Conservation (phyloP, 768 basidiomycete genomes). For the Hysterangium stoloniferum region DNA sequence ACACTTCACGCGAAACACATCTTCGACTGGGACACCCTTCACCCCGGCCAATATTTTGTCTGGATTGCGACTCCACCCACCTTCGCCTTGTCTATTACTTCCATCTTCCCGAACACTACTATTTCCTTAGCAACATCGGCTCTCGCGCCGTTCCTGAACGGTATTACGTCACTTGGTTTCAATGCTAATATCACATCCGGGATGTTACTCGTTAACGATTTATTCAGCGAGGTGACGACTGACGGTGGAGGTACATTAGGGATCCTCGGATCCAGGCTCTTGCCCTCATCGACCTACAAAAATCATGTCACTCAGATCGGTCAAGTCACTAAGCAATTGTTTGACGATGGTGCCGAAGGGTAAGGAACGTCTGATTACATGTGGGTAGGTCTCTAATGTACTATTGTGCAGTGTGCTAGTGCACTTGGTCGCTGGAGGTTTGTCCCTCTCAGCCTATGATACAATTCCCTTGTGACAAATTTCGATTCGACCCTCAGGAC, state of each 20-base stretch:
- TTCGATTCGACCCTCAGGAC: slow-evolving; percentile 17
- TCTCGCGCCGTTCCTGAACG: slow-evolving; percentile 20
- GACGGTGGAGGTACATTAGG: background rate
- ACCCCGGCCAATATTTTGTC: slow-evolving; percentile 3
- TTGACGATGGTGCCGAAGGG: background rate
- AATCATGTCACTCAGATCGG: slow-evolving; percentile 3
- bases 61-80: slow-evolving; percentile 10
- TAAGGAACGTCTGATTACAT: background rate
- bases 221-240: background rate
- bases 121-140: slow-evolving; percentile 12
- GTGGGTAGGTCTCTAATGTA: too few species aligned
- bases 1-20: background rate
- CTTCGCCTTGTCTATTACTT: background rate
- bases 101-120: slow-evolving; percentile 19
- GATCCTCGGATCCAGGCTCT: slow-evolving; percentile 11
- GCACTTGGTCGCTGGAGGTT: slow-evolving; percentile 12
- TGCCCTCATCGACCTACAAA: background rate
- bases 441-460: too few species aligned
- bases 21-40: background rate
- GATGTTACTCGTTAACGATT: background rate
- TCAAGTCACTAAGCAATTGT: background rate
- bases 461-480: too few species aligned
- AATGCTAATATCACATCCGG: background rate
- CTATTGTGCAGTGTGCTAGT: slow-evolving; percentile 1
- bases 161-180: slow-evolving; percentile 14